A percentile compares a stretch with the other conserved stretches of the same genome.
phyloP scores from a whole-genome alignment of 108 stramenopile species.

The Cyclostephanos invisitatus region DNA sequence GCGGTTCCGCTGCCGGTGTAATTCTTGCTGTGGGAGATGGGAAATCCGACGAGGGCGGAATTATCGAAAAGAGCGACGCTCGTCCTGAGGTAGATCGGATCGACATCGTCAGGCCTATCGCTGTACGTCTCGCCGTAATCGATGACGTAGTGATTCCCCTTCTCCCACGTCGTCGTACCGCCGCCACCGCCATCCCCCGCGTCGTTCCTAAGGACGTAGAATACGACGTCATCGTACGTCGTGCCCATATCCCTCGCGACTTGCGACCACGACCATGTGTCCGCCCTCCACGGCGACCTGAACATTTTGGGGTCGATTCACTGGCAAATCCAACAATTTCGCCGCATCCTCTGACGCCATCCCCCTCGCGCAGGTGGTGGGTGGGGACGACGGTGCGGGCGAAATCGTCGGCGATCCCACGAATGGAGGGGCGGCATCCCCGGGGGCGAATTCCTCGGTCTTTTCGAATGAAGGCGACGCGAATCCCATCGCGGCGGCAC shows the following conservation, averaged over 20 bases:
- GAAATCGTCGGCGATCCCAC: neutral
- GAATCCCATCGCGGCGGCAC: neutral
- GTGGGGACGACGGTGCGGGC: neutral
- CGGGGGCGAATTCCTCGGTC: neutral
- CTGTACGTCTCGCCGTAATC: neutral
- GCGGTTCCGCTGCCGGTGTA: neutral
- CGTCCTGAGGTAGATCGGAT: neutral
- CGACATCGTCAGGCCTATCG: neutral
- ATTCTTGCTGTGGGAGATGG: neutral
- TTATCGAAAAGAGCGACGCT: neutral
- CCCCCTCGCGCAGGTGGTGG: neutral
- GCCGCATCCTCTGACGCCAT: neutral
- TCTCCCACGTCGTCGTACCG: neutral
- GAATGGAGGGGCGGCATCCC: neutral
- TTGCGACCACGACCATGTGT: neutral
- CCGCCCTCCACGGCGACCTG: neutral
- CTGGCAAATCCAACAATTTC: neutral
- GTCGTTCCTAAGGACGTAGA: neutral
- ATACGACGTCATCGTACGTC: neutral
- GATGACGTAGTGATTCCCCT: neutral
- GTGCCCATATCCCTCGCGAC: neutral
- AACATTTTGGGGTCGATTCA: neutral
- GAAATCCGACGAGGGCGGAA: neutral
- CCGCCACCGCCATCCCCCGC: neutral
- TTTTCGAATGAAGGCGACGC: neutral